Evolutionary conservation across 2,329 filamentous ascomycete genomes (phyloP).

Genomic region (Trichoderma semiorbis): DNA sequence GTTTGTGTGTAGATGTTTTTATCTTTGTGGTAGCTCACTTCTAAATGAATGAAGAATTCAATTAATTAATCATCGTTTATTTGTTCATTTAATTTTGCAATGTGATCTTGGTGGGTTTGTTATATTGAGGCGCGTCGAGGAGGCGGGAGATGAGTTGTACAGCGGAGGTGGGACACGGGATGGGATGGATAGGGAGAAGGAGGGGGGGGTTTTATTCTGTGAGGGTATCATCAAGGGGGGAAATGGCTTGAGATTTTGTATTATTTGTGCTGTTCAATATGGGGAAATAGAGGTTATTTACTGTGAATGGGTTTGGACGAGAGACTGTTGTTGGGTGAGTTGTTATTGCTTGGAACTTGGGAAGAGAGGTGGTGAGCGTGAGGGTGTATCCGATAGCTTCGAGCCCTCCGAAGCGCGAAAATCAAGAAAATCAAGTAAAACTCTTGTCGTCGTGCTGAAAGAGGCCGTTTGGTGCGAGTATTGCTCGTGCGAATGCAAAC

Average conservation of each 20-base stretch:
- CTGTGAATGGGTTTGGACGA: neutral
- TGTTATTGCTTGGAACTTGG: neutral
- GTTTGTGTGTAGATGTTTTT: neutral
- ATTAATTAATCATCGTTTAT: neutral
- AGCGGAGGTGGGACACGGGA: conserved; percentile 13
- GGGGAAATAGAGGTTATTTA: too few relatives aligned
- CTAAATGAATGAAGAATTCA: neutral
- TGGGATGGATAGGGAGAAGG: neutral
- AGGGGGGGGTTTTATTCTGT: neutral
- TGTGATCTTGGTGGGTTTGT: neutral
- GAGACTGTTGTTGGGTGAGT: neutral
- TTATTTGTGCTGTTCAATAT: neutral
- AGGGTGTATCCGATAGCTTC: neutral
- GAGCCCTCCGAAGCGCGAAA: neutral
- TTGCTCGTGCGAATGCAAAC: neutral
- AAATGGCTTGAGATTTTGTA: neutral
- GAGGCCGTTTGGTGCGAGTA: neutral
- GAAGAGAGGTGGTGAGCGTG: neutral
- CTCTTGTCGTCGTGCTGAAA: neutral
- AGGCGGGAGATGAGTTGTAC: conserved; percentile 4
- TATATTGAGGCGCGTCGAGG: neutral
- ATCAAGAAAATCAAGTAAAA: rapidly evolving
- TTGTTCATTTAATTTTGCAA: neutral
- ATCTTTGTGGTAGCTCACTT: neutral
- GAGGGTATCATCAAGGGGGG: neutral